Conservation (phyloP, 805 yeast species). For the Wickerhamiella siamensis region DNA sequence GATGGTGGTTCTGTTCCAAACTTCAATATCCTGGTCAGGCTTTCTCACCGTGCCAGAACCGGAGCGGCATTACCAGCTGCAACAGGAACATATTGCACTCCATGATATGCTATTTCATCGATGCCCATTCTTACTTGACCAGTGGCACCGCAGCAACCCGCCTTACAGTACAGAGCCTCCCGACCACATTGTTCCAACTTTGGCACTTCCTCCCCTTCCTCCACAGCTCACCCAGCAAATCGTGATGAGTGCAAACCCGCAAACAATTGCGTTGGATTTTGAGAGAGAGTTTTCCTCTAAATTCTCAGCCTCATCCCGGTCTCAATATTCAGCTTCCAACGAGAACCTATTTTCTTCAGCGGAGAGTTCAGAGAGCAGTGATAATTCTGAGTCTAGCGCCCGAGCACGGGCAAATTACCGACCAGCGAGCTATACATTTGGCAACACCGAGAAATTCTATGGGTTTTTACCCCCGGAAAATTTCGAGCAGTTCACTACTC, state of each 20-base stretch:
- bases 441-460: constrained; percentile 6
- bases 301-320: constrained; percentile 1
- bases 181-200: constrained; percentile 30
- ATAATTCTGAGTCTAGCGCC: not conserved
- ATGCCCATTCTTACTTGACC: constrained; percentile 52
- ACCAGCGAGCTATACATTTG: not conserved
- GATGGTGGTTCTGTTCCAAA: constrained; percentile 27
- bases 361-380: constrained; percentile 2
- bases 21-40: constrained; percentile 46
- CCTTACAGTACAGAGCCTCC: constrained; percentile 1
- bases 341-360: constrained; percentile 8
- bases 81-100: constrained; percentile 46
- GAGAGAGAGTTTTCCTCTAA: constrained; percentile 4
- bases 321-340: constrained; percentile 2
- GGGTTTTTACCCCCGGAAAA: constrained; percentile 7
- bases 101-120: constrained; percentile 82
- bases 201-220: constrained; percentile 49
- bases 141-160: constrained; percentile 30
- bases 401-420: not conserved
- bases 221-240: constrained; percentile 42
- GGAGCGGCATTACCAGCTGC: constrained; percentile 34
- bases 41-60: constrained; percentile 41
- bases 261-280: constrained; percentile 12
- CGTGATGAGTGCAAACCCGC: constrained; percentile 27
- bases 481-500: constrained; percentile 2